Evolutionary conservation across 2,329 filamentous ascomycete species (phyloP).

Genomic region (Colletotrichum liriopes): DNA sequence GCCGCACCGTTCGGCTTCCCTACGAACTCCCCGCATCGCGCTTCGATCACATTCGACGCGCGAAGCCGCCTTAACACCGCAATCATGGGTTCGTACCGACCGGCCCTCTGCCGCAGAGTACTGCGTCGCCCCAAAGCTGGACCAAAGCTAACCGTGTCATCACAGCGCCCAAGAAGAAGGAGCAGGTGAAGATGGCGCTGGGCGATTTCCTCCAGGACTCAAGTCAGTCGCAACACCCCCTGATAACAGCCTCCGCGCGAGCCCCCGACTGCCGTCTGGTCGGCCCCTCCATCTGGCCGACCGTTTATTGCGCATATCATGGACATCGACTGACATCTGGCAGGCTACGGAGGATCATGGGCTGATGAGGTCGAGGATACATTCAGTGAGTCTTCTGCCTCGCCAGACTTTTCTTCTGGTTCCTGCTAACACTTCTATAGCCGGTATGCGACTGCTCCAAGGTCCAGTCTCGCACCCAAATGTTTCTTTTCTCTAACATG

Average conservation of each 20-base stretch:
- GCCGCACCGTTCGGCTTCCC: constrained; percentile 37
- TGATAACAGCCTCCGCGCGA: constrained; percentile 10
- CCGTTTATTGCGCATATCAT: background rate
- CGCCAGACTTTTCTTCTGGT: background rate
- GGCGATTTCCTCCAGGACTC: constrained; percentile 95
- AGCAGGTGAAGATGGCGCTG: constrained; percentile 97
- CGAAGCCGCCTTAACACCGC: constrained; percentile 64
- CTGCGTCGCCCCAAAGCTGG: background rate
- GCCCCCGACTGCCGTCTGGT: constrained; percentile 35
- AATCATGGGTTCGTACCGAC: constrained; percentile 71
- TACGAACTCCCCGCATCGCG: constrained; percentile 50
- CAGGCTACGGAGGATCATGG: constrained; percentile 84
- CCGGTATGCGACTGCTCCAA: constrained; percentile 52
- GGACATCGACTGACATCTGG: constrained; percentile 47
- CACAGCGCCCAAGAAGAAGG: constrained; percentile 91
- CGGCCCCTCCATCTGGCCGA: constrained; percentile 48
- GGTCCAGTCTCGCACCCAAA: background rate
- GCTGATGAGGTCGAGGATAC: constrained; percentile 98
- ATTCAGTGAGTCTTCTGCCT: constrained; percentile 72
- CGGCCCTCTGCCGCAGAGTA: background rate
- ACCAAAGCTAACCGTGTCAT: constrained; percentile 42
- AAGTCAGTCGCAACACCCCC: constrained; percentile 75
- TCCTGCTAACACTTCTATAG: constrained; percentile 51
- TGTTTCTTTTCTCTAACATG: constrained; percentile 20
- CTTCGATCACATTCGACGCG: constrained; percentile 58